Base-by-base conservation (phyloP, 768 basidiomycete species). In the Rhodocollybia butyracea region DNA sequence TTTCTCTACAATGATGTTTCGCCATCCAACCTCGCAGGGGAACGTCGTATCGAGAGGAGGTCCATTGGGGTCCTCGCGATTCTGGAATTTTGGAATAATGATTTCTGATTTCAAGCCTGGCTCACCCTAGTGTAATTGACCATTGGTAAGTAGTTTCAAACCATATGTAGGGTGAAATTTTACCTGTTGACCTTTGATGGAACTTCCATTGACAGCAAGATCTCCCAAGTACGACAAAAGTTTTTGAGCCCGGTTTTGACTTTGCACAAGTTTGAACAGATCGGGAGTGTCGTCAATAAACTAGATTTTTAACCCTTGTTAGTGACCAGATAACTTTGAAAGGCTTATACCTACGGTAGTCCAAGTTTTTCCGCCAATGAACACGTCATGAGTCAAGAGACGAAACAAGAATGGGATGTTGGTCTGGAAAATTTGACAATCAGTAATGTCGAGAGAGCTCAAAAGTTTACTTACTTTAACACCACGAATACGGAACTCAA, bases 281-380 rank as follows among this genome's bases (percentile, higher is more conserved):
- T 98, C 94, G n/a, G 94, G 95, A 1, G 96, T 98, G 72, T 99
- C 97, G 66, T 99, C 97, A 72, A 99, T 98, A 79, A 99, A 98
- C 91, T 94, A 64, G 8, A 27, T 22, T 56, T 31, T 2, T 43
- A 15, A 48, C 50, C 36, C 39, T 45, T 12, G 57, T 47, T 34
- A 34, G 22, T 19, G 51, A 34, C 39, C 46, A 30, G 36, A 46
- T 22, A 24, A 26, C 21, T 7, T n/a, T 47, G 40, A 12, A 38
- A 34, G 1, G 61, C 39, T 8, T 58, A 65, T 63, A 58, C 80
- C 57, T 60, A 84, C 86, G 24, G 97, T 99, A 2, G 97, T 99
- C 97, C 97, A 99, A 10, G 97, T 97, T 77, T 94, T 91, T 57
- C 96, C 96, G 34, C 84, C 88, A 61, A 98, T 90, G 75, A 97